These are phyloP conservation scores for Backusella australiensis DNA, from an alignment of 192 early-diverging fungal genomes.

Conservation along the genomic window DNA sequence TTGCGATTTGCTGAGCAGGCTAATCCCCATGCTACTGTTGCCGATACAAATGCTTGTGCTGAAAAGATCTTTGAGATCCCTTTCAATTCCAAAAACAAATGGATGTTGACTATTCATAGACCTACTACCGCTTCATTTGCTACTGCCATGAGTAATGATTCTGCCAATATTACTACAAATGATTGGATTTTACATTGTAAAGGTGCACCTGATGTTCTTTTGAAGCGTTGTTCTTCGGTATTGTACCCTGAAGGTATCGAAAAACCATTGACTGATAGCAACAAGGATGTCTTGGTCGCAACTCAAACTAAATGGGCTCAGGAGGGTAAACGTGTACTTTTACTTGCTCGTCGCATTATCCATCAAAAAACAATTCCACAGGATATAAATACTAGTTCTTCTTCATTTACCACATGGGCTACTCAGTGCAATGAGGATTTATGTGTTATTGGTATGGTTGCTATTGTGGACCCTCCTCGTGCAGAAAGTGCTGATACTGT, in stretches of 20 bases:
- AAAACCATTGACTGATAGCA: slow-evolving; percentile 40
- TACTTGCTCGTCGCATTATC: slow-evolving; percentile 28
- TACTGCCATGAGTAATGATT: neutral
- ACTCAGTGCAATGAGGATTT: slow-evolving; percentile 46
- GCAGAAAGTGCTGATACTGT: slow-evolving; percentile 68
- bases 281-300: slow-evolving; percentile 32
- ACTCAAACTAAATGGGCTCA: slow-evolving; percentile 55
- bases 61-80: slow-evolving; percentile 55
- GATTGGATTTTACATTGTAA: slow-evolving; percentile 62
- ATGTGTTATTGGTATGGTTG: slow-evolving; percentile 71
- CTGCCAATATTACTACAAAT: slow-evolving; percentile 19
- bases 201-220: slow-evolving; percentile 79
- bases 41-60: slow-evolving; percentile 6
- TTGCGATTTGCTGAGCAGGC: slow-evolving; percentile 62
- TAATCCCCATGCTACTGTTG: slow-evolving; percentile 9
- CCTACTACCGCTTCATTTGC: slow-evolving; percentile 12
- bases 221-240: slow-evolving; percentile 43
- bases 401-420: slow-evolving; percentile 25
- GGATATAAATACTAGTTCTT: neutral
- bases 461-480: slow-evolving; percentile 85
- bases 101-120: slow-evolving; percentile 55
- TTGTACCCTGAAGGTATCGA: slow-evolving; percentile 40
- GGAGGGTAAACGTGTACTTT: slow-evolving; percentile 59
- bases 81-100: slow-evolving; percentile 77
- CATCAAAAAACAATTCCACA: neutral